Evolutionary conservation across 163 green algal genomes (phyloP), one percentile per base, ranked within the genome.

Genomic region (Scenedesmus sp.): DNA sequence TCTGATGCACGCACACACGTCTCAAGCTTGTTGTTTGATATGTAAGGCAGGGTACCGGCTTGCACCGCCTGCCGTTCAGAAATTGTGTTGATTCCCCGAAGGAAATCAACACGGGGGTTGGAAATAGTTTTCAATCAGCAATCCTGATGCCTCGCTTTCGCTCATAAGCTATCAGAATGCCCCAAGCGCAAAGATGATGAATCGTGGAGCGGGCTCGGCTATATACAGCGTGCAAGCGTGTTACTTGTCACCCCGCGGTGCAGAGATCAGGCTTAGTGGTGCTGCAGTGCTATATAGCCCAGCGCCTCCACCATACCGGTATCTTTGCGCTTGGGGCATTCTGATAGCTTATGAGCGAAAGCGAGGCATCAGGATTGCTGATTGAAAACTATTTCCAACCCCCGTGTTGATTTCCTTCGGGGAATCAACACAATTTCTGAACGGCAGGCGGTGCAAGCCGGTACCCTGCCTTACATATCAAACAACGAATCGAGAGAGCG

Each of bases 71-170:
- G 81, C 81, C 81, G 81, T 86, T 86, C 81, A 86, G 81, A 86
- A 86, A 86, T 73, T 86, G 46, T 59, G 44, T 44, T 73, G 65
- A 86, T 26, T 24, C 44, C 33, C 81, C 81, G 46, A 49, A 86
- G 46, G 37, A 59, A 24, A 30, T 59, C 61, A 43, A n/a, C 44
- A 59, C 46, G 81, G 81, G 81, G 81, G 61, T 86, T 86, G 81
- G 81, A 86, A 73, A 86, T 72, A 86, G 81, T 86, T 86, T 86
- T 86, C 81, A 86, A 86, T 59, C 81, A 86, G 81, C 81, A 86
- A 86, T 86, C 59, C 46, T 59, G 81, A 86, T 86, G 37, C 81
- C 42, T 37, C 30, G 46, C 16, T 24, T 56, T 70, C 46, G 30
- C 26, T 86, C 46, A 73, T 70, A n/a, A 46, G 81, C 81, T 44